Evolutionary conservation across 1,139 yeast species (phyloP).

Genomic region (Blastobotrys proliferans): DNA sequence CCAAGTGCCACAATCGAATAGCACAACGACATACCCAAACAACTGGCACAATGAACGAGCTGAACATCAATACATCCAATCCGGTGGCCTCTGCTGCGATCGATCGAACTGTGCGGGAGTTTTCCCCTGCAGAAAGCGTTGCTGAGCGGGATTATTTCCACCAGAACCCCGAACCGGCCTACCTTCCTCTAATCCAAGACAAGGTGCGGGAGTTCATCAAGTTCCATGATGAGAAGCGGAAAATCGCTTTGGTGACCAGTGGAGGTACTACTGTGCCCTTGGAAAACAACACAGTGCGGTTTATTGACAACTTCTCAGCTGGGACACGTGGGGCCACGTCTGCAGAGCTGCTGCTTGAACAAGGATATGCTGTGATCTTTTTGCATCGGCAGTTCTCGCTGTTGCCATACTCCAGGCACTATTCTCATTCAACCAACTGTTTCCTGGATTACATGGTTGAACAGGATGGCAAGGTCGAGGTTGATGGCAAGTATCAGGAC

Average conservation of each 20-base stretch:
- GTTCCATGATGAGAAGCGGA: slow-evolving; percentile 34
- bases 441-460: slow-evolving; percentile 73
- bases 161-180: slow-evolving; percentile 67
- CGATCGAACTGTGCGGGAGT: slow-evolving; percentile 68
- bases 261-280: slow-evolving; percentile 99
- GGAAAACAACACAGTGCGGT: slow-evolving; percentile 93
- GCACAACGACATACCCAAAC: no score
- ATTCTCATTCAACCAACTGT: slow-evolving; percentile 77
- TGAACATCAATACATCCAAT: slow-evolving; percentile 51
- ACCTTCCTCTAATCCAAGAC: slow-evolving; percentile 56
- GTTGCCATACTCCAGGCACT: slow-evolving; percentile 86
- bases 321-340: slow-evolving; percentile 97
- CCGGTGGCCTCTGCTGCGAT: slow-evolving; percentile 74
- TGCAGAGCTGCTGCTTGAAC: slow-evolving; percentile 82
- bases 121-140: slow-evolving; percentile 67
- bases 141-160: slow-evolving; percentile 78
- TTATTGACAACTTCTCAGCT: slow-evolving; percentile 94
- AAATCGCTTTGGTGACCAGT: slow-evolving; percentile 77
- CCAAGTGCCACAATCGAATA: no score
- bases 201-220: slow-evolving; percentile 60
- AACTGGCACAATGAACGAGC: slow-evolving; percentile 9
- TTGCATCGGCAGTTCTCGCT: slow-evolving; percentile 88
- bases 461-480: slow-evolving; percentile 35
- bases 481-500: slow-evolving; percentile 56
- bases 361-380: slow-evolving; percentile 88